Percentiles rank a stretch among this genome's conserved stretches.
phyloP scores from a whole-genome alignment of 1,284 basidiomycete species.

The Malassezia cuniculi region DNA sequence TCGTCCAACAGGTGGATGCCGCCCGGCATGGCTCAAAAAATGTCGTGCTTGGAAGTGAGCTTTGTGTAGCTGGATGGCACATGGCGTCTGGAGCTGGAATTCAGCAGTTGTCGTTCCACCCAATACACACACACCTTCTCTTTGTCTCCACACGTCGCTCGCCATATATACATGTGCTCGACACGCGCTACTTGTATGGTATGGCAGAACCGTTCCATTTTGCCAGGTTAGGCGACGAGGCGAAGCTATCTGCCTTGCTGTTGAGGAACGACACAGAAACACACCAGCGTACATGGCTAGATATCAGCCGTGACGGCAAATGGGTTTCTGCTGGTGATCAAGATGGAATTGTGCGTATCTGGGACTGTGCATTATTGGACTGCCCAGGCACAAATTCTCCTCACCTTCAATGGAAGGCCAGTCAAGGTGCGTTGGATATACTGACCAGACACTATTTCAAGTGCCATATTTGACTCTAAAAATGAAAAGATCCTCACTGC shows the following conservation, averaged over 20 bases:
- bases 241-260: slow-evolving; percentile 3
- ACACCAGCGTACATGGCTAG: slow-evolving; percentile 8
- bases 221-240: no score
- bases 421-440: no score
- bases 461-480: no score
- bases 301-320: slow-evolving; percentile 3
- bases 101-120: slow-evolving; percentile 9
- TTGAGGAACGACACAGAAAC: not conserved
- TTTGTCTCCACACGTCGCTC: slow-evolving; percentile 5
- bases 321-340: slow-evolving; percentile 8
- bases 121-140: slow-evolving; percentile 5
- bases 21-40: slow-evolving; percentile 1
- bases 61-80: slow-evolving; percentile 7
- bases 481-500: no score
- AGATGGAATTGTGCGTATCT: slow-evolving; percentile 2
- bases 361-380: slow-evolving; percentile 8
- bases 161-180: slow-evolving; percentile 2
- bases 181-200: slow-evolving; percentile 11
- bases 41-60: not conserved
- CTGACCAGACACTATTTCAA: no score
- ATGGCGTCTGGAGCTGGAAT: slow-evolving; percentile 5
- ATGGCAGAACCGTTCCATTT: not conserved
- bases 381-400: no score
- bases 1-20: not conserved
- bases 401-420: no score